These are phyloP conservation scores for Rhododendron henanense DNA, from an alignment of 148 eudicot genomes.

Conservation along the genomic window DNA sequence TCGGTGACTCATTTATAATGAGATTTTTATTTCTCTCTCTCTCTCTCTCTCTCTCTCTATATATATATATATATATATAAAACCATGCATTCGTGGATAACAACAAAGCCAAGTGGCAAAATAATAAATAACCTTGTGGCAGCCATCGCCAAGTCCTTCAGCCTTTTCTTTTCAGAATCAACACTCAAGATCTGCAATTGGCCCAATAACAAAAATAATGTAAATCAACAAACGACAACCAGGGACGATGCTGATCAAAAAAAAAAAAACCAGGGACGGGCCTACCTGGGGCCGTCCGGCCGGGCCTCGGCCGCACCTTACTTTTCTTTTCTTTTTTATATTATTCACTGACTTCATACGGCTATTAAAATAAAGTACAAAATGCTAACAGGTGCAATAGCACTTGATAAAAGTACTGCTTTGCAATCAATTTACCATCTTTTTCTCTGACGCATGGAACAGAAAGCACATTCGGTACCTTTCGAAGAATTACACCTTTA, in stretches of 20 bases:
- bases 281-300: not conserved
- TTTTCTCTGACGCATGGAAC: too few species aligned
- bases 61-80: too few species aligned
- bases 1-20: not conserved
- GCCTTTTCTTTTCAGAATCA: constrained; percentile 52
- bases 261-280: not conserved
- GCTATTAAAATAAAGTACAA: too few species aligned
- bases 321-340: too few species aligned
- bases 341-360: not conserved
- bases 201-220: not conserved
- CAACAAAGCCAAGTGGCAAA: not conserved
- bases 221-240: not conserved
- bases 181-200: constrained; percentile 51
- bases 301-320: not conserved
- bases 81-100: not conserved
- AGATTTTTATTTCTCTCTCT: not conserved
- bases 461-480: too few species aligned
- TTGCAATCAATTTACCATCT: too few species aligned
- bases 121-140: constrained; percentile 61
- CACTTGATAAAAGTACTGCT: too few species aligned
- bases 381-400: too few species aligned
- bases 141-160: constrained; percentile 63
- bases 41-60: too few species aligned
- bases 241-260: too few species aligned
- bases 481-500: too few species aligned